Conservation (phyloP, 345 rosid species). For the Streptanthus diversifolius region DNA sequence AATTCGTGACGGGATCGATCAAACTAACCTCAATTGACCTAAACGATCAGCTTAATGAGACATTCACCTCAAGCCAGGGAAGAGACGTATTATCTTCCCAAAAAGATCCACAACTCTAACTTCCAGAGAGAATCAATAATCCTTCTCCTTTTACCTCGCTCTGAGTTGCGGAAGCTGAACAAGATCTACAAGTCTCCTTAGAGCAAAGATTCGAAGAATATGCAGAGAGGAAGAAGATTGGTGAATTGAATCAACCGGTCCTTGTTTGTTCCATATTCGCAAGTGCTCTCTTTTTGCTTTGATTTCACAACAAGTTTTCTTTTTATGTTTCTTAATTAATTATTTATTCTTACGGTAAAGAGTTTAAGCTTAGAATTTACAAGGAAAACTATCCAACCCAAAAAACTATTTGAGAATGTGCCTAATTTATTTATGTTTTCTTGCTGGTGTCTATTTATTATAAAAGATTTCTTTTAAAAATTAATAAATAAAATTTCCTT, state of each 20-base stretch:
- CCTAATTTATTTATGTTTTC: not conserved
- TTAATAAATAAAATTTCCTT: not conserved
- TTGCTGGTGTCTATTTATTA: no score
- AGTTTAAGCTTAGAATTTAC: not conserved
- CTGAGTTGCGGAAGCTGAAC: not conserved
- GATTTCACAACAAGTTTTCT: constrained; percentile 33
- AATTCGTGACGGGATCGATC: constrained; percentile 5
- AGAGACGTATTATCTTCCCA: not conserved
- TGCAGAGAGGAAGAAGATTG: constrained; percentile 24
- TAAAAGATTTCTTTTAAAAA: not conserved
- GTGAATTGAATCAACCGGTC: constrained; percentile 2
- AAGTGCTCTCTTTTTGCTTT: constrained; percentile 38
- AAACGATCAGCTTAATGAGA: constrained; percentile 20
- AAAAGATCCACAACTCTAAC: constrained; percentile 6
- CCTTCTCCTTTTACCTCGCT: not conserved
- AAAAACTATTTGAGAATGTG: not conserved
- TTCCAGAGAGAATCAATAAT: constrained; percentile 14
- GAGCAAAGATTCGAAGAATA: constrained; percentile 35
- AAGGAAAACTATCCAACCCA: no score
- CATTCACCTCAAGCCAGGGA: constrained; percentile 14
- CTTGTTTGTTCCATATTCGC: not conserved
- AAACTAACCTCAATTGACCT: constrained; percentile 29
- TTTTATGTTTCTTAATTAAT: not conserved
- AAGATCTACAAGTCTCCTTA: constrained; percentile 15
- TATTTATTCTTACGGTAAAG: not conserved